Percentiles rank a stretch among this genome's conserved stretches.
Evolutionary conservation across 2,329 filamentous ascomycete species (phyloP).

Genomic region (Cryphonectria carpinicola): DNA sequence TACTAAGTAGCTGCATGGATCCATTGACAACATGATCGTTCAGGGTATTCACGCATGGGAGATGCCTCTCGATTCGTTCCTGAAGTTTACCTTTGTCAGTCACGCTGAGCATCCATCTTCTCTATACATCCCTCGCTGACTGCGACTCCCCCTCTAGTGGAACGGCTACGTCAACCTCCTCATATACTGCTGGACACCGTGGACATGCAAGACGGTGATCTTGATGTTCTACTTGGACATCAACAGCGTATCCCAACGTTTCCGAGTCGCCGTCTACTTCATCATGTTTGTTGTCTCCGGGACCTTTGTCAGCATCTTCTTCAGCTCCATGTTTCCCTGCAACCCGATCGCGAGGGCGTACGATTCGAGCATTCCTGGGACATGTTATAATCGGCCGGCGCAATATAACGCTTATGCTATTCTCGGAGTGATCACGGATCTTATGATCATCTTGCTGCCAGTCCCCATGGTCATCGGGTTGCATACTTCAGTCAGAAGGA

Average conservation of each 20-base stretch:
- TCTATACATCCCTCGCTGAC: background rate
- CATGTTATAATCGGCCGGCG: background rate
- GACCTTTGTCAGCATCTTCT: background rate
- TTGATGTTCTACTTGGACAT: constrained; percentile 3
- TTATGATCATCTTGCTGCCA: background rate
- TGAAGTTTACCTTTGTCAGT: background rate
- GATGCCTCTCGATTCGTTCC: background rate
- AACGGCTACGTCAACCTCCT: constrained; percentile 5
- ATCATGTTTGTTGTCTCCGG: background rate
- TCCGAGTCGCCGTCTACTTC: background rate
- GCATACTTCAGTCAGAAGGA: background rate
- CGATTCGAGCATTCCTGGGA: background rate
- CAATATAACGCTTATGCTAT: constrained; percentile 2
- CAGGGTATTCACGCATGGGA: background rate
- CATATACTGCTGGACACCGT: constrained; percentile 3
- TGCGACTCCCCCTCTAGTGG: background rate
- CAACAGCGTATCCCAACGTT: background rate
- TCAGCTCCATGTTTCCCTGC: constrained; percentile 2
- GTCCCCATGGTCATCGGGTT: background rate
- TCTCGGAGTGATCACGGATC: background rate
- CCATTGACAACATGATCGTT: background rate
- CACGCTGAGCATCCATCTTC: background rate
- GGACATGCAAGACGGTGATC: background rate
- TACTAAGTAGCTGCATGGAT: too few relatives aligned
- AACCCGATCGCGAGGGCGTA: background rate